Conservation (phyloP, 257 asterid species). For the Solanum bukasovii region DNA sequence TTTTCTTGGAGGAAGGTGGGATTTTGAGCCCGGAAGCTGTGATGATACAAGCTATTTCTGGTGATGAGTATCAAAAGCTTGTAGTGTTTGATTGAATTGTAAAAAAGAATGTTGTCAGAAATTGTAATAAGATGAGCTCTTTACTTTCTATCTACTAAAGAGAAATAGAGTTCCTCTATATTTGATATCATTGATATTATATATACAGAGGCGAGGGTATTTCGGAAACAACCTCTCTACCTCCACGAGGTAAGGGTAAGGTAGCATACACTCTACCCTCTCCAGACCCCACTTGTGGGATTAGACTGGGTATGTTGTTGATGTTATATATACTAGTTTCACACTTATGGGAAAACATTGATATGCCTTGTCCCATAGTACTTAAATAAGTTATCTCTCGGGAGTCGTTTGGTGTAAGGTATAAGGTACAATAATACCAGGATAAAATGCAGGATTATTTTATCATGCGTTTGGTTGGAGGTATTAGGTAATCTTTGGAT, state of each 20-base stretch:
- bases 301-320: neutral
- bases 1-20: neutral
- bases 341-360: neutral
- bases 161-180: neutral
- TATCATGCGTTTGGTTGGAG: neutral
- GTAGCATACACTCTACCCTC: neutral
- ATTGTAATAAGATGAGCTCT: neutral
- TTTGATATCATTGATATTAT: neutral
- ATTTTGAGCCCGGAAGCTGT: neutral
- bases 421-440: too few species aligned
- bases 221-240: neutral
- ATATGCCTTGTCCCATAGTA: neutral
- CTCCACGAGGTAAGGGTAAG: neutral
- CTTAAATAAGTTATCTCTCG: neutral
- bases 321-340: neutral
- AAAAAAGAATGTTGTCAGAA: neutral
- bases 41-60: neutral
- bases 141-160: neutral
- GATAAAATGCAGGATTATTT: too few species aligned
- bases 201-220: neutral
- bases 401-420: neutral
- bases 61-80: neutral
- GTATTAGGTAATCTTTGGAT: neutral
- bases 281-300: neutral
- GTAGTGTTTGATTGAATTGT: neutral